These are phyloP conservation scores for Colletotrichum lindemuthianum DNA, from an alignment of 2,329 filamentous ascomycete genomes.

Conservation along the genomic window DNA sequence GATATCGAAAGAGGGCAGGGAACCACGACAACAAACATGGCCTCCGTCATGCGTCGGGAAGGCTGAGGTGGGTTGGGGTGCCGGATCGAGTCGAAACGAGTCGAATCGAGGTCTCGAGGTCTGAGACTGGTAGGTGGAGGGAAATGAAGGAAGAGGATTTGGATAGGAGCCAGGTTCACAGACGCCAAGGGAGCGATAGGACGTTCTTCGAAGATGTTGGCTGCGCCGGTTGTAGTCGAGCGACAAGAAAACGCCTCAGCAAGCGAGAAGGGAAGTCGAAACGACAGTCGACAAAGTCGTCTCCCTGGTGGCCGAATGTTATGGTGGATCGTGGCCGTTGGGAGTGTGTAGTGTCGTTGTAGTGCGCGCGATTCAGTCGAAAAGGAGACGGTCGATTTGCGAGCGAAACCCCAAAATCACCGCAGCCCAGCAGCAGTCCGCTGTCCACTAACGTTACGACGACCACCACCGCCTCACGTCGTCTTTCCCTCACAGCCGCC, in stretches of 20 bases:
- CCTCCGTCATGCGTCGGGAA: constrained; percentile 33
- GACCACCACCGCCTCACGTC: no score
- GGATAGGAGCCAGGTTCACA: no score
- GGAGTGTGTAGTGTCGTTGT: constrained; percentile 1
- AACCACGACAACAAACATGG: constrained; percentile 31
- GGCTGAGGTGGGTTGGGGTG: constrained; percentile 23
- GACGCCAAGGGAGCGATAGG: no score
- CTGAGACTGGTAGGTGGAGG: not conserved
- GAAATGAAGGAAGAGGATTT: not conserved
- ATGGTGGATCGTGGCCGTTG: constrained; percentile 11
- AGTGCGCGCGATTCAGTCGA: constrained; percentile 30
- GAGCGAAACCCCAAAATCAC: not conserved
- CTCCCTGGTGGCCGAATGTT: constrained; percentile 1
- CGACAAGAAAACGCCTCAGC: no score
- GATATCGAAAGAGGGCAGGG: constrained; percentile 29
- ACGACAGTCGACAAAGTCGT: no score
- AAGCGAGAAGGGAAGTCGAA: no score
- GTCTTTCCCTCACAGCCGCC: not conserved
- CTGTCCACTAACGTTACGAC: no score
- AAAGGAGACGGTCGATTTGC: constrained; percentile 29
- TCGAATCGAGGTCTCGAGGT: constrained; percentile 5
- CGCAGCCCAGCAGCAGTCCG: no score
- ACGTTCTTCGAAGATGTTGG: no score
- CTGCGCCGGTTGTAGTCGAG: no score
- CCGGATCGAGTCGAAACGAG: constrained; percentile 19